Evolutionary conservation across 2,329 filamentous ascomycete genomes (phyloP).

Genomic region (Chrysoporthe cubensis): DNA sequence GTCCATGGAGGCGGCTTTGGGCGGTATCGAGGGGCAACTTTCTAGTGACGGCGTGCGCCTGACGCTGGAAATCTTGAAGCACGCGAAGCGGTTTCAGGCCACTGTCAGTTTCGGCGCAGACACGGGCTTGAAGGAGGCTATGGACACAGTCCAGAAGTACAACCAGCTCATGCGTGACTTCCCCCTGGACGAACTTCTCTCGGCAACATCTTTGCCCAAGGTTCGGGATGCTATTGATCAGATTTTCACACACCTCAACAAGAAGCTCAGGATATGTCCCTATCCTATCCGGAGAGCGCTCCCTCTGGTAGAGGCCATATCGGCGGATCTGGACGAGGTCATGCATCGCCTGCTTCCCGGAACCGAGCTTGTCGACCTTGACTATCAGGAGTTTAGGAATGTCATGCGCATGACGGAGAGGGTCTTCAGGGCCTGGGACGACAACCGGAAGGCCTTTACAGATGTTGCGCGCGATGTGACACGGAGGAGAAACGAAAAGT

Average conservation of each 20-base stretch:
- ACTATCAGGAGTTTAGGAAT: conserved; percentile 85
- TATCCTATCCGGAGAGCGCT: conserved; percentile 92
- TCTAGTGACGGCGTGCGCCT: conserved; percentile 85
- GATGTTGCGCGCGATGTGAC: conserved; percentile 96
- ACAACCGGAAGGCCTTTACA: conserved; percentile 95
- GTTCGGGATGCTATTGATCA: conserved; percentile 85
- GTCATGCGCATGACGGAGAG: conserved; percentile 82
- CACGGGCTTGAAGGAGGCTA: conserved; percentile 93
- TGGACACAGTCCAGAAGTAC: conserved; percentile 96
- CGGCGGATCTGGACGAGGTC: conserved; percentile 84
- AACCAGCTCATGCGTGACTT: conserved; percentile 99
- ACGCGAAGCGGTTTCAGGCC: conserved; percentile 97
- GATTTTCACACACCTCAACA: conserved; percentile 95
- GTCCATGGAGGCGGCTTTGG: conserved; percentile 91
- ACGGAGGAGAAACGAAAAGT: conserved; percentile 91
- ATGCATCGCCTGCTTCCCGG: conserved; percentile 86
- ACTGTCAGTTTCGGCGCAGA: conserved; percentile 97
- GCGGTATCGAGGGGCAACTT: conserved; percentile 88
- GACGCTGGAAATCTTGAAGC: conserved; percentile 92
- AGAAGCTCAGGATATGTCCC: conserved; percentile 93
- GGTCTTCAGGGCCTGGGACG: conserved; percentile 93
- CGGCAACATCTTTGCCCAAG: conserved; percentile 86
- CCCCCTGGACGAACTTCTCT: conserved; percentile 90
- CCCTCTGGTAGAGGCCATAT: conserved; percentile 95
- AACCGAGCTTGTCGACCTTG: conserved; percentile 85